Conservation (phyloP, 139 green algal species). For the Auxenochlorella protothecoides region DNA sequence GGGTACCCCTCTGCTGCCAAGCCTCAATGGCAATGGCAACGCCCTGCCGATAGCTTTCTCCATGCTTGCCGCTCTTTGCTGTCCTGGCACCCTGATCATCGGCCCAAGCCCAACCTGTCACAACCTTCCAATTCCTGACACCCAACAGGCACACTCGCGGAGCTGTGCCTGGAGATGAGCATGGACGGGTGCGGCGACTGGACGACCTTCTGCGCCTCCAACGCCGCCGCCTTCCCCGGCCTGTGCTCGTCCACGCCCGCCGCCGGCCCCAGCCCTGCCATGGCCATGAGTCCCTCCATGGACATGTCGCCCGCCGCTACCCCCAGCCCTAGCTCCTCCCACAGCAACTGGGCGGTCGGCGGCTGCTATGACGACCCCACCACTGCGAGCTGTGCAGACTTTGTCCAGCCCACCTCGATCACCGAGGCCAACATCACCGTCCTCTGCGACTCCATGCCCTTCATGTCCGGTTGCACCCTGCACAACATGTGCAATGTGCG, state of each 20-base stretch:
- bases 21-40: too few relatives aligned
- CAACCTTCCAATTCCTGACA: too few relatives aligned
- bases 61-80: too few relatives aligned
- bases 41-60: too few relatives aligned
- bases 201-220: neutral
- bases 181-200: neutral
- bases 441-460: conserved; percentile 17
- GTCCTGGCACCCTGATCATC: too few relatives aligned
- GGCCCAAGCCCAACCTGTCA: too few relatives aligned
- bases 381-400: neutral
- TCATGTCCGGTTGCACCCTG: conserved; percentile 22
- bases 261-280: neutral
- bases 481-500: conserved; percentile 5
- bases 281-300: neutral
- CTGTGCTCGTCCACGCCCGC: neutral
- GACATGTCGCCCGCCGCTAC: neutral
- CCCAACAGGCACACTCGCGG: neutral
- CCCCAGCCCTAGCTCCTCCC: too few relatives aligned
- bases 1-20: too few relatives aligned
- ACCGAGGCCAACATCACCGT: neutral
- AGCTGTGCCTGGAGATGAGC: neutral
- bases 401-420: conserved; percentile 1
- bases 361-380: conserved; percentile 13
- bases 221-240: neutral
- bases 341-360: neutral